phyloP scores from a whole-genome alignment of 2,329 filamentous ascomycete species.

The Neobulgaria alba region DNA sequence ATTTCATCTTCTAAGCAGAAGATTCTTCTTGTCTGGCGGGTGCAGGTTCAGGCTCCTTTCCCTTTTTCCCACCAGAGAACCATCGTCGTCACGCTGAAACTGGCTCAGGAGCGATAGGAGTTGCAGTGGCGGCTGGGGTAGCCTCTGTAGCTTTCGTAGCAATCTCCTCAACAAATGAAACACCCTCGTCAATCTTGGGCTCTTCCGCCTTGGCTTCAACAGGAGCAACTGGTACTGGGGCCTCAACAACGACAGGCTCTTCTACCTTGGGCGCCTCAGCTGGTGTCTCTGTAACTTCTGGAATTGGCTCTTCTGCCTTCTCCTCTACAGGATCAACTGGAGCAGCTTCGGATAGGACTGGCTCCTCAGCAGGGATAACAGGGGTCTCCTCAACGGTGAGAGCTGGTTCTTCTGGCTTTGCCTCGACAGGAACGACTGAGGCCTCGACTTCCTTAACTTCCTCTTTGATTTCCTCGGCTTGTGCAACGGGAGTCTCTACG shows the following conservation, averaged over 20 bases:
- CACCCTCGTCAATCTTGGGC: conserved; percentile 6
- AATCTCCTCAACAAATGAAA: conserved; percentile 6
- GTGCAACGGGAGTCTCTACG: conserved; percentile 15
- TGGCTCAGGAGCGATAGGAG: conserved; percentile 3
- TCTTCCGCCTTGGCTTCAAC: too few species aligned
- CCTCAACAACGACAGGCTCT: neutral
- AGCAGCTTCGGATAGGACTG: too few species aligned
- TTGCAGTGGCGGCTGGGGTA: neutral
- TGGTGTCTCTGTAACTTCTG: neutral
- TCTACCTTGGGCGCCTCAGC: neutral
- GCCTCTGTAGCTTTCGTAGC: conserved; percentile 1
- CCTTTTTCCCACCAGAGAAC: conserved; percentile 2
- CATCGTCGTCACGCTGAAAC: conserved; percentile 12
- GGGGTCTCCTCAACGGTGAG: neutral
- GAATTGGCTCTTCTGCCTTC: neutral
- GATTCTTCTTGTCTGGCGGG: too few species aligned
- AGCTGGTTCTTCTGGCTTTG: neutral
- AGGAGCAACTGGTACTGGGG: neutral
- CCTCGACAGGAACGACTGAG: neutral
- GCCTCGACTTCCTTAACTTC: conserved; percentile 1
- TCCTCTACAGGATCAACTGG: too few species aligned
- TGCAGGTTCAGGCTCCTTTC: neutral
- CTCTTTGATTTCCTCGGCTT: conserved; percentile 9
- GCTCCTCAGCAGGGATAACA: neutral
- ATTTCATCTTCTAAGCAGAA: too few species aligned